A percentile compares a stretch with the other conserved stretches of the same genome.
Evolutionary conservation across 2,329 filamentous ascomycete genomes (phyloP).

Genomic region (Alternaria sp.): DNA sequence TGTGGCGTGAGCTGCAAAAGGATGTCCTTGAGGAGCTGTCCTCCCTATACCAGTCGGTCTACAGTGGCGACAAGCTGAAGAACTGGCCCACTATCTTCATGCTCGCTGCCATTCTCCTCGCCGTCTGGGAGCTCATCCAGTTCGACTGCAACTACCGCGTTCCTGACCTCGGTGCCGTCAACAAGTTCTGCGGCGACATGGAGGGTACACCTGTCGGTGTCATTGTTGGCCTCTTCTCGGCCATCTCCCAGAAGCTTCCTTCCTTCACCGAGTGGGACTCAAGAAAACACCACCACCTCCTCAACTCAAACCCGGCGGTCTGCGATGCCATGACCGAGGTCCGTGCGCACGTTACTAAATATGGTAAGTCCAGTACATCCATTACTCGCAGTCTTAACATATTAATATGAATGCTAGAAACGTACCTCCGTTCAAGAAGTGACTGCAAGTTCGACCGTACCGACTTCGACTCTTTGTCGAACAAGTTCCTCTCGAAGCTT

Average conservation of each 20-base stretch:
- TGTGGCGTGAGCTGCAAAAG: conserved; percentile 98
- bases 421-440: conserved; percentile 81
- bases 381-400: conserved; percentile 13
- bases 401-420: conserved; percentile 70
- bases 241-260: conserved; percentile 95
- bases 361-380: conserved; percentile 70
- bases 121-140: conserved; percentile 98
- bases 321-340: conserved; percentile 98
- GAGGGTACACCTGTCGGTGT: conserved; percentile 94
- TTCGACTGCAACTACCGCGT: conserved; percentile 97
- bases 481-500: conserved; percentile 96
- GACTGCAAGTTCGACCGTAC: conserved; percentile 85
- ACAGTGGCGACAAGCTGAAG: conserved; percentile 96
- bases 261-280: conserved; percentile 95
- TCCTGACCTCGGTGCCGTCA: conserved; percentile 80
- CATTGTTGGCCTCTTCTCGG: conserved; percentile 95
- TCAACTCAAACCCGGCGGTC: conserved; percentile 89
- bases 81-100: conserved; percentile 99
- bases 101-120: conserved; percentile 88
- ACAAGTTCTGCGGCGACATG: conserved; percentile 97
- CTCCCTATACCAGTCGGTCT: conserved; percentile 92
- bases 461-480: conserved; percentile 94
- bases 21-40: conserved; percentile 95
- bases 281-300: conserved; percentile 84
- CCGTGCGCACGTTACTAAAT: conserved; percentile 87